phyloP scores from a whole-genome alignment of 257 asterid species.

The Leptodermis oblonga region DNA sequence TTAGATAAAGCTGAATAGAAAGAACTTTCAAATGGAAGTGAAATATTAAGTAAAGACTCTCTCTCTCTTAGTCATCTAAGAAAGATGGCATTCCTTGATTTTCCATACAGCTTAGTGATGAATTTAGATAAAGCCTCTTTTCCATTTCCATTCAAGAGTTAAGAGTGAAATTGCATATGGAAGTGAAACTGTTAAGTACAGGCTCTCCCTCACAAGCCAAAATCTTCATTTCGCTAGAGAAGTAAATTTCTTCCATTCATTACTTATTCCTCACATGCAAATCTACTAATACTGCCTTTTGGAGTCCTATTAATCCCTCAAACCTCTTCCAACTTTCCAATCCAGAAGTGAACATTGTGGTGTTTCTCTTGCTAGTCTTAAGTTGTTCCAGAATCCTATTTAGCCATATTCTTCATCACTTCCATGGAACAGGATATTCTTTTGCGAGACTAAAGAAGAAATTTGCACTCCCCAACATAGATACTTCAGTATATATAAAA shows the following conservation, averaged over 20 bases:
- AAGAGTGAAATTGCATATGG: no score
- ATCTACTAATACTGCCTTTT: background rate
- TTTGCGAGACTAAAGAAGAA: background rate
- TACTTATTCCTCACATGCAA: background rate
- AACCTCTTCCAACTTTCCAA: background rate
- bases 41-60: no score
- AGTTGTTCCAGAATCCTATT: background rate
- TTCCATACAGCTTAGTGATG: background rate
- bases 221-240: no score
- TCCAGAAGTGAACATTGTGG: background rate
- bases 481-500: background rate
- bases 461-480: background rate
- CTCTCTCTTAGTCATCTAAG: no score
- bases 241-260: background rate
- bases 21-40: background rate
- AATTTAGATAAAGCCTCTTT: no score
- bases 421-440: background rate
- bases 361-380: background rate
- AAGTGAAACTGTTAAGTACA: no score
- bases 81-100: no score
- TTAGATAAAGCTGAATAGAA: background rate
- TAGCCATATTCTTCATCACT: background rate
- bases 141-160: background rate
- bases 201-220: no score
- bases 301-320: background rate